Conservation (phyloP, 1,284 basidiomycete species). For the Melampsora abietis-canadensis region DNA sequence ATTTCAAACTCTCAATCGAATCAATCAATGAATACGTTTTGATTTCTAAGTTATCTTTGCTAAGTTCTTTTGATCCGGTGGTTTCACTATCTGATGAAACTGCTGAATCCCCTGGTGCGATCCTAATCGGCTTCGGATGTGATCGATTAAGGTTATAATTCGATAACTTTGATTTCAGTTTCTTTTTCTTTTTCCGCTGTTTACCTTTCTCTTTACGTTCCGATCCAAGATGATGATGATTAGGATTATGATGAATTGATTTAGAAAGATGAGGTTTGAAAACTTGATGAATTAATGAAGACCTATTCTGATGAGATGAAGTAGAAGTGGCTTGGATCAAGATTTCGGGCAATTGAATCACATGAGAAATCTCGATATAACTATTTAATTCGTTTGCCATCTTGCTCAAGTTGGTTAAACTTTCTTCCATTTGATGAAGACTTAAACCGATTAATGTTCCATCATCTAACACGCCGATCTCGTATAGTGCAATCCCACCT, state of each 20-base stretch:
- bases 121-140: conserved; percentile 5
- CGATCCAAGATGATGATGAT: neutral
- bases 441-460: conserved; percentile 51
- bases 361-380: conserved; percentile 23
- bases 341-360: conserved; percentile 34
- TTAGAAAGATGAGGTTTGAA: no score
- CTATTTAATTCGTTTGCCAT: conserved; percentile 50
- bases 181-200: conserved; percentile 37
- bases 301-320: neutral
- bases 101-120: conserved; percentile 37
- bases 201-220: conserved; percentile 35
- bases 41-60: neutral
- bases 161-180: conserved; percentile 19
- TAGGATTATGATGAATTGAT: no score
- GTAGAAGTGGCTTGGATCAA: conserved; percentile 25
- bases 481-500: conserved; percentile 51
- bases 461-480: conserved; percentile 53
- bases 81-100: conserved; percentile 39
- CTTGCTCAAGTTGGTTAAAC: conserved; percentile 48
- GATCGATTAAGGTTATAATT: neutral
- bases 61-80: neutral
- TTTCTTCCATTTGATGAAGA: conserved; percentile 49
- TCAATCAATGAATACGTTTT: neutral
- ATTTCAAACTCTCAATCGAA: no score
- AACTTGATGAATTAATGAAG: no score